A percentile compares a stretch with the other conserved stretches of the same genome.
Conservation (phyloP, 495 filamentous ascomycete species). For the Aspergillus sclerotioniger region DNA sequence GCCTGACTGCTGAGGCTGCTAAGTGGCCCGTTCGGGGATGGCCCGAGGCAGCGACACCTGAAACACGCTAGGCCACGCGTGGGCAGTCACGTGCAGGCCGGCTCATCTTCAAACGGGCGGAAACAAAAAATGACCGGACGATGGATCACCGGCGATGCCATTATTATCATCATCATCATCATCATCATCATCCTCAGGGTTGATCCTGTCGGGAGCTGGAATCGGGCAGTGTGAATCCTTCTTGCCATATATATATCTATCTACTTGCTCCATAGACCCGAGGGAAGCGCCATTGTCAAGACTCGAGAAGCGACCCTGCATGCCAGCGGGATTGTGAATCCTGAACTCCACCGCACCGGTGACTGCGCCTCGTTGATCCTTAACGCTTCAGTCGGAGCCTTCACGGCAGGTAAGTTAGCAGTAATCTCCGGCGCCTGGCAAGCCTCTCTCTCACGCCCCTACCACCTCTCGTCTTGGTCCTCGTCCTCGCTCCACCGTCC, state of each 20-base stretch:
- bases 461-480: neutral
- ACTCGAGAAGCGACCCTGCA: too few relatives aligned
- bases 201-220: too few relatives aligned
- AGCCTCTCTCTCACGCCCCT: constrained; percentile 3
- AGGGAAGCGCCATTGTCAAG: too few relatives aligned
- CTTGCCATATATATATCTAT: too few relatives aligned
- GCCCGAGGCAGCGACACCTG: constrained; percentile 24
- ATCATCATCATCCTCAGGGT: too few relatives aligned
- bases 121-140: neutral
- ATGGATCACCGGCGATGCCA: neutral
- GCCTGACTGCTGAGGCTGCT: constrained; percentile 5
- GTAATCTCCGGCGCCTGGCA: constrained; percentile 18
- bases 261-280: too few relatives aligned
- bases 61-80: constrained; percentile 38
- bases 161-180: neutral
- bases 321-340: too few relatives aligned
- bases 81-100: constrained; percentile 18
- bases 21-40: constrained; percentile 2
- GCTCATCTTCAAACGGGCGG: neutral
- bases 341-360: constrained; percentile 20
- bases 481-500: constrained; percentile 12
- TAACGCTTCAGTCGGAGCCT: constrained; percentile 22
- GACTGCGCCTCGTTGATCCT: constrained; percentile 32
- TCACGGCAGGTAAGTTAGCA: constrained; percentile 9
- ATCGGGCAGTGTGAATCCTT: too few relatives aligned